Base-by-base conservation (phyloP, 345 rosid genomes). In the Physaria fendleri region DNA sequence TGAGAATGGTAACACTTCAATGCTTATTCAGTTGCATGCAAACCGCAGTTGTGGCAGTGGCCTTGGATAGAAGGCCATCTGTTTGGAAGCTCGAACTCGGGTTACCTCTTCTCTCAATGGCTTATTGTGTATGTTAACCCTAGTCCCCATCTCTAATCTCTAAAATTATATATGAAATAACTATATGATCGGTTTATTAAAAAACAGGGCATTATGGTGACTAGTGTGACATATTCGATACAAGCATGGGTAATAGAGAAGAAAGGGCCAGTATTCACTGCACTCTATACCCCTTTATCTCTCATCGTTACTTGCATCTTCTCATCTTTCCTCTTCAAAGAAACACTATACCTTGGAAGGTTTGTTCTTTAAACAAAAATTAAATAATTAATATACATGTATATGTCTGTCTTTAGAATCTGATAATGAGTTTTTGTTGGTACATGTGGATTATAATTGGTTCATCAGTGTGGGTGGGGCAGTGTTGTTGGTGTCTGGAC, bases 161-260 rank as follows among this genome's bases (percentile, higher is more conserved):
- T 44, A 44, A 11, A 23, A n/a, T n/a, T n/a, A n/a, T n/a, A 40
- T 22, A 4, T 14, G 8, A 15, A 14, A 13, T 8, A 2, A 15
- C 1, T 28, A 8, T 28, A 13, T n/a, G n/a, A n/a, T 15, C 10
- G 8, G 0, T 14, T 16, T 1, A 27, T 14, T 8, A 11, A 23
- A 22, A 22, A 49, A 71, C 81, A 90, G 97, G 97, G 97, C 4
- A 65, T 87, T 42, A 47, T 79, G 27, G 84, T 90, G 34, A 82
- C 78, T 44, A 91, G 89, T 4, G 62, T 87, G 7, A 74, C 89
- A 13, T 88, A 85, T 67, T 88, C 91, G 87, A 49, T 91, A 25
- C 98, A 88, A 91, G 81, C 82, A 2, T 87, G 98, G 98, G 74
- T 77, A 0, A 81, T 85, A 56, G 83, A 88, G 78, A 83, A 82